Conservation (phyloP, 2,329 filamentous ascomycete species). For the Fusarium kyushuense region DNA sequence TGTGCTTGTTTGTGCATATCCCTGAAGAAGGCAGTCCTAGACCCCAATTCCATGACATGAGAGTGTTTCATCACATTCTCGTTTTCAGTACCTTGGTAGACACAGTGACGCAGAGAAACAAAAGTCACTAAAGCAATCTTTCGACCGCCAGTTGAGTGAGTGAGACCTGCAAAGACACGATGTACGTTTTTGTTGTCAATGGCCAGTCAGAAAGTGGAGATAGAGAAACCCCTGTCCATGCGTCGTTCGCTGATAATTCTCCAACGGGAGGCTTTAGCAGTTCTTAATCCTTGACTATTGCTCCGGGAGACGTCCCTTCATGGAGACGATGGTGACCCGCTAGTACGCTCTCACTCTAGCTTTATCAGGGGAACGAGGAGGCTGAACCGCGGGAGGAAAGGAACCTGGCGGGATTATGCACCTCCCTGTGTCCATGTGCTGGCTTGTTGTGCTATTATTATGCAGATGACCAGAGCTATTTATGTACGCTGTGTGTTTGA, state of each 20-base stretch:
- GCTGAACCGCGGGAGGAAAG: conserved; percentile 20
- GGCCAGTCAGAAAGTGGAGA: conserved; percentile 1
- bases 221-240: background rate
- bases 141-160: conserved; percentile 10
- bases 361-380: conserved; percentile 15
- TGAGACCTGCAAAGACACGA: conserved; percentile 5
- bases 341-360: conserved; percentile 2
- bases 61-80: background rate
- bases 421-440: conserved; percentile 6
- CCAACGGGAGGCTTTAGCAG: conserved; percentile 6
- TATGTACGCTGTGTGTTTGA: background rate
- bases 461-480: conserved; percentile 4
- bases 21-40: background rate
- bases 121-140: background rate
- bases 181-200: background rate
- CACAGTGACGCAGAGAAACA: background rate
- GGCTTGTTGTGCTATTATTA: conserved; percentile 1
- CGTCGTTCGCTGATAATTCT: conserved; percentile 5
- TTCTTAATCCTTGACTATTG: conserved; percentile 1
- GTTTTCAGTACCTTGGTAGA: background rate
- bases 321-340: conserved; percentile 8
- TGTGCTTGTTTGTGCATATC: background rate
- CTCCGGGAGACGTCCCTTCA: conserved; percentile 29
- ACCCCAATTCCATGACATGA: background rate
- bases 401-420: conserved; percentile 16